Evolutionary conservation across 2,329 filamentous ascomycete genomes (phyloP).

Genomic region (Venturia carpophila): DNA sequence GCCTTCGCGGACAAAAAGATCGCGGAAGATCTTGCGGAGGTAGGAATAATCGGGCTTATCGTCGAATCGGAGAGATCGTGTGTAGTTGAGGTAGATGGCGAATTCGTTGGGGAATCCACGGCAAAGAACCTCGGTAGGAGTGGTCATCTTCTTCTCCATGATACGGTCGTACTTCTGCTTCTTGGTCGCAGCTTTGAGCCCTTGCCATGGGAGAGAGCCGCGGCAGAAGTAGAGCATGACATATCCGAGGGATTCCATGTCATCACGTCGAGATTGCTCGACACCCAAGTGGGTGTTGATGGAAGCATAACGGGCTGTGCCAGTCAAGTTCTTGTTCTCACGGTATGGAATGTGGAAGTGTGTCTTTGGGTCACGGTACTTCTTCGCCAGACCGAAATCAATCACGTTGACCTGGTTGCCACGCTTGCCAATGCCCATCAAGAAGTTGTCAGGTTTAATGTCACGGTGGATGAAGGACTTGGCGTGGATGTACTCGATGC

Average conservation of each 20-base stretch:
- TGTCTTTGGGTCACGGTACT: conserved; percentile 98
- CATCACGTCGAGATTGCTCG: conserved; percentile 96
- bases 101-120: conserved; percentile 99
- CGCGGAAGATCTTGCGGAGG: conserved; percentile 99
- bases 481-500: conserved; percentile 99
- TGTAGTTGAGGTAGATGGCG: conserved; percentile 99
- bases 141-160: conserved; percentile 99
- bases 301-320: conserved; percentile 94
- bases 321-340: conserved; percentile 99
- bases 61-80: conserved; percentile 94
- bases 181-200: conserved; percentile 95
- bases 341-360: conserved; percentile 99
- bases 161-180: conserved; percentile 99
- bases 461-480: conserved; percentile 99
- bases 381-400: conserved; percentile 98
- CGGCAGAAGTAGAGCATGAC: conserved; percentile 99
- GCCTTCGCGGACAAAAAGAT: conserved; percentile 95
- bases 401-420: conserved; percentile 99
- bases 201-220: conserved; percentile 97
- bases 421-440: conserved; percentile 98
- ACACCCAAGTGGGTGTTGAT: conserved; percentile 99
- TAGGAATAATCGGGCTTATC: conserved; percentile 99
- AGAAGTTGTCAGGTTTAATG: conserved; percentile 99
- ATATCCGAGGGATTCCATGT: conserved; percentile 98
- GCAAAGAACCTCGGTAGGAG: conserved; percentile 95